Evolutionary conservation across 1,139 yeast species (phyloP), one percentile per base, ranked within the genome.

Genomic region (Kodamaea sp.): DNA sequence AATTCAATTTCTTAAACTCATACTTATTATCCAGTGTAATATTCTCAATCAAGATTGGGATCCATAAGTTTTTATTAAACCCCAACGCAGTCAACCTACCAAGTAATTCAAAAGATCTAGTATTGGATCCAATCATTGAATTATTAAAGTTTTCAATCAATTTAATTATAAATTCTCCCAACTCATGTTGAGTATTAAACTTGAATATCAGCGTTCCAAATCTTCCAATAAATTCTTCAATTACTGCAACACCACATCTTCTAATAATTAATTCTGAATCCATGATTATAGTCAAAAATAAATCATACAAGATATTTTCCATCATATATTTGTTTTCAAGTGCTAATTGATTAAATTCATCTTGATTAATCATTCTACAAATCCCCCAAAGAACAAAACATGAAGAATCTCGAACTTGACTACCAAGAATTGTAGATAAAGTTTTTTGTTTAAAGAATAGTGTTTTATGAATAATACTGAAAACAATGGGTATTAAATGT

Each of bases 201-300:
- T 36, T 32, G 36, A 66, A 65, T 5, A 67, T 40, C 2, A 37
- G 26, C 9, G 44, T 54, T 0, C 86, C 86, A 54, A 80, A 81
- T 32, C 97, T 65, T 0, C 97, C 97, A 3, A 87, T 58, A 7
- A 85, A 72, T 53, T 90, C 97, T 55, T 90, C 97, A 4, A 88
- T 54, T 0, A 95, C 94, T 0, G 97, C 96, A 8, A 88, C 70
- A 0, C 90, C 84, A 26, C 97, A 92, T 41, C 95, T 69, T 42
- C 96, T 68, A 9, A 89, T 76, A 41, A 81, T 71, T 24, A 87
- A 66, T 39, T 89, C 96, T 23, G 72, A 63, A 55, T 90, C 97
- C 53, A 83, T 82, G 34, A 86, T 69, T 9, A 81, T 63, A 1
- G 79, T 71, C 11, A 69, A 58, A 2, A 85, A 54, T 24, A 87